Evolutionary conservation across 805 yeast genomes (phyloP).

Genomic region (Wickerhamomyces alni): DNA sequence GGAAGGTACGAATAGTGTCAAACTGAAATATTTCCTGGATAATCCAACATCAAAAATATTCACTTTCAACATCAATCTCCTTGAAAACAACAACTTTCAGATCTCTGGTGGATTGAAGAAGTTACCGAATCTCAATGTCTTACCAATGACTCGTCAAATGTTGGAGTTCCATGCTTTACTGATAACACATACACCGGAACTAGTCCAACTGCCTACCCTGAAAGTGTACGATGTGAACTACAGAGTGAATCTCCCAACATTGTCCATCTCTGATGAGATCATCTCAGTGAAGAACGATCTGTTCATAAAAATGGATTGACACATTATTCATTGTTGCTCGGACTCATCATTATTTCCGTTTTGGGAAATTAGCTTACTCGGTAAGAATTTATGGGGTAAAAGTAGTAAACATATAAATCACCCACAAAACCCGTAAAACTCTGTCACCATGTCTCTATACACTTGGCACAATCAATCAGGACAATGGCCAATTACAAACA

Average conservation of each 20-base stretch:
- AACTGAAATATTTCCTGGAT: constrained; percentile 50
- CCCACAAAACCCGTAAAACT: no score
- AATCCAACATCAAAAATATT: constrained; percentile 71
- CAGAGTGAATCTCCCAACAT: constrained; percentile 53
- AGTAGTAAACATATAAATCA: no score
- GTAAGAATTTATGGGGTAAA: no score
- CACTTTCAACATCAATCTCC: constrained; percentile 47
- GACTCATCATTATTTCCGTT: neutral
- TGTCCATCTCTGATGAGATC: constrained; percentile 32
- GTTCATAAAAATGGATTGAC: constrained; percentile 5
- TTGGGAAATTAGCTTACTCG: no score
- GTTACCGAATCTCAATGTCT: constrained; percentile 26
- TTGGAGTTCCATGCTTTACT: constrained; percentile 29
- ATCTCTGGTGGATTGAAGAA: constrained; percentile 28
- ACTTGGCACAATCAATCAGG: no score
- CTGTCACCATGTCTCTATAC: no score
- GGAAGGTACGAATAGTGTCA: constrained; percentile 18
- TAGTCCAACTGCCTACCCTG: constrained; percentile 50
- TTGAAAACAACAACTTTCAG: constrained; percentile 30
- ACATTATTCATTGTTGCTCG: no score
- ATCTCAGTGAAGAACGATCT: constrained; percentile 24
- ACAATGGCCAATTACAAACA: constrained; percentile 17
- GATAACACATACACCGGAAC: constrained; percentile 10
- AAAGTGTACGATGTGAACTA: constrained; percentile 64
- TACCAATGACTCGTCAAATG: constrained; percentile 53